Conservation (phyloP, 768 basidiomycete species). For the Boletus vinaceobasis region DNA sequence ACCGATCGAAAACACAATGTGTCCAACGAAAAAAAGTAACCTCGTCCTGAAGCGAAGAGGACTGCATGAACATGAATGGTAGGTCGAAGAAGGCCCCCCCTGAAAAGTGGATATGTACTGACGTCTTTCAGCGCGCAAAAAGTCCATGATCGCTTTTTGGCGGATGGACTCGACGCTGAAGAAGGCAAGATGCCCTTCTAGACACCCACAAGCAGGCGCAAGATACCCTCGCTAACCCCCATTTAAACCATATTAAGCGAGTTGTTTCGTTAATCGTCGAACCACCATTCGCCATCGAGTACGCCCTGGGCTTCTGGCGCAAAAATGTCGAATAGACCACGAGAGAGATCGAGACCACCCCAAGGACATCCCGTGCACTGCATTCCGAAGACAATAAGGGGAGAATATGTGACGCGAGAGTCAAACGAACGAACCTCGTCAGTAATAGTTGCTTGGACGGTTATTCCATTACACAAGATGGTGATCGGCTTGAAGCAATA, state of each 20-base stretch:
- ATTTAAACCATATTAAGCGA: background rate
- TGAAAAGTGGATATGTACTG: background rate
- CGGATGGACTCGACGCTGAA: background rate
- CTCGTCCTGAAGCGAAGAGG: background rate
- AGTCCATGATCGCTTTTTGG: background rate
- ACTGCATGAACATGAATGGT: conserved; percentile 7
- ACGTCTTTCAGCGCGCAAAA: background rate
- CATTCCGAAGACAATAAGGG: background rate
- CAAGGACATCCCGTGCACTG: conserved; percentile 66
- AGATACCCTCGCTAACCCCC: background rate
- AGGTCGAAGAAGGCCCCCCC: background rate
- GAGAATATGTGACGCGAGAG: background rate
- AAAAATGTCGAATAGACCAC: conserved; percentile 63
- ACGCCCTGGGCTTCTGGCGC: conserved; percentile 47
- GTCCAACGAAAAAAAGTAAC: background rate
- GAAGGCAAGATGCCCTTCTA: background rate
- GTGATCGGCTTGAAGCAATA: conserved; percentile 63
- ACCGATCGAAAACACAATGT: background rate
- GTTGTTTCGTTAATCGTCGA: conserved; percentile 32
- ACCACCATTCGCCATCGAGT: conserved; percentile 58
- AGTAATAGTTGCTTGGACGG: conserved; percentile 49
- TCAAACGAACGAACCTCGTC: conserved; percentile 55
- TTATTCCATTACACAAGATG: conserved; percentile 55
- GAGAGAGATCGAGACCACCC: conserved; percentile 65
- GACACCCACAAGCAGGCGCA: background rate